phyloP scores from a whole-genome alignment of 2,329 filamentous ascomycete species.

The Colletotrichum paranaense region DNA sequence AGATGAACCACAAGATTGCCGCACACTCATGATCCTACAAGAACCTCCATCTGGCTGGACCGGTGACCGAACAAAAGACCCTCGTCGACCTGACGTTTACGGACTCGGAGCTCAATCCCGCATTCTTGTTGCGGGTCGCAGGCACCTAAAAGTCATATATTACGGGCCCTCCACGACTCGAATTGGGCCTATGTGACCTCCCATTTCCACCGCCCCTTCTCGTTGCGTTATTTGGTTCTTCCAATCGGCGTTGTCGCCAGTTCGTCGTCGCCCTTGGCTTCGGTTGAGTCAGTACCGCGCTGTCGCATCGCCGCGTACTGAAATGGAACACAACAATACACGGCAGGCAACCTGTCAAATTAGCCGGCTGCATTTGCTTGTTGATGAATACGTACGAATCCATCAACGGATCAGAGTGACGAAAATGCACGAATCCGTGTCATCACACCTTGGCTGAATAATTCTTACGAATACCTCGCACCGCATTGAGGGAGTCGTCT shows the following conservation, averaged over 20 bases:
- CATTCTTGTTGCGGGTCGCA: conserved; percentile 22
- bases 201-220: neutral
- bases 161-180: neutral
- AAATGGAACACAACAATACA: conserved; percentile 12
- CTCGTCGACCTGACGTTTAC: conserved; percentile 2
- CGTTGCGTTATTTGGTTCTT: neutral
- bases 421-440: neutral
- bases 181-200: conserved; percentile 9
- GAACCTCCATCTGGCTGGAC: neutral
- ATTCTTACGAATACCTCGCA: neutral
- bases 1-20: neutral
- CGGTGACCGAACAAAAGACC: neutral
- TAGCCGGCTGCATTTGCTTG: neutral
- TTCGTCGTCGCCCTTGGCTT: conserved; percentile 6
- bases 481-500: neutral
- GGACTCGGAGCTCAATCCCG: conserved; percentile 22
- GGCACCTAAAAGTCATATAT: conserved; percentile 5
- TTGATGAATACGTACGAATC: neutral
- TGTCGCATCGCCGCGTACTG: conserved; percentile 22
- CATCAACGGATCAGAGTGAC: neutral
- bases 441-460: neutral
- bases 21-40: neutral
- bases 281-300: conserved; percentile 22
- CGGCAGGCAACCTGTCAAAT: neutral
- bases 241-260: conserved; percentile 4